Evolutionary conservation across 2,329 filamentous ascomycete genomes (phyloP).

Genomic region (Gliomastix tumulicola): DNA sequence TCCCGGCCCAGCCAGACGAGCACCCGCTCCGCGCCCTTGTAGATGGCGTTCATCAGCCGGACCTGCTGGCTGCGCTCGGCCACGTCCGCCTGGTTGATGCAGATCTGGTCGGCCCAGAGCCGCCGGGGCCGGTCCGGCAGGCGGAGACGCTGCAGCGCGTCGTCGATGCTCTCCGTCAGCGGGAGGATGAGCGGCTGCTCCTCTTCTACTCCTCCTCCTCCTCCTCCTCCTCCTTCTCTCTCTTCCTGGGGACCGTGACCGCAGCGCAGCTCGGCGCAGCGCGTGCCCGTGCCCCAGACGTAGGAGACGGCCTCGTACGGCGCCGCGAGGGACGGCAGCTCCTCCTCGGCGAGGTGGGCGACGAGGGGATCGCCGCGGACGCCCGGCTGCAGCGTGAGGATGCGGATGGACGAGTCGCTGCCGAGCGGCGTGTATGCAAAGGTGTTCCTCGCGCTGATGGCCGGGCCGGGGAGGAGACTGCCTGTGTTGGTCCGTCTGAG

Average conservation of each 20-base stretch:
- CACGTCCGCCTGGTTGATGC: slow-evolving; percentile 29
- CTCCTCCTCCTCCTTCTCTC: not conserved
- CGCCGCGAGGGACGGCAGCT: slow-evolving; percentile 9
- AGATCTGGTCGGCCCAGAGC: slow-evolving; percentile 32
- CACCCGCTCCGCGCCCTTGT: slow-evolving; percentile 20
- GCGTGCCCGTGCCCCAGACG: slow-evolving; percentile 21
- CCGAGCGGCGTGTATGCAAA: slow-evolving; percentile 15
- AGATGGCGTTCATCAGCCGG: slow-evolving; percentile 28
- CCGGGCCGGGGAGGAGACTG: too few species aligned
- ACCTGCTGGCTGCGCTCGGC: slow-evolving; percentile 26
- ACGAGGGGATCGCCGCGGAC: slow-evolving; percentile 15
- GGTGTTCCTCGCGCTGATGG: not conserved
- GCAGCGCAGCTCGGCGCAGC: slow-evolving; percentile 12
- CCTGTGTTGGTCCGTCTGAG: too few species aligned
- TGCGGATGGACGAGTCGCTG: slow-evolving; percentile 15
- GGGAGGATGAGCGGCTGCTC: slow-evolving; percentile 10
- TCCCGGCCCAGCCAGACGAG: slow-evolving; percentile 28
- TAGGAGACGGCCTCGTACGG: slow-evolving; percentile 27
- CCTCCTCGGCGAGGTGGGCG: slow-evolving; percentile 15
- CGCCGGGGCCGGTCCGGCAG: slow-evolving; percentile 13
- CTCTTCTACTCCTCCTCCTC: too few species aligned
- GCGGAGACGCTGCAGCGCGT: slow-evolving; percentile 19
- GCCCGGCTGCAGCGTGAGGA: slow-evolving; percentile 21
- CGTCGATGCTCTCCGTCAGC: slow-evolving; percentile 20
- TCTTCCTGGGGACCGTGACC: slow-evolving; percentile 6